Conservation (phyloP, 176 grass and related monocot genomes). For the Poa pratensis region DNA sequence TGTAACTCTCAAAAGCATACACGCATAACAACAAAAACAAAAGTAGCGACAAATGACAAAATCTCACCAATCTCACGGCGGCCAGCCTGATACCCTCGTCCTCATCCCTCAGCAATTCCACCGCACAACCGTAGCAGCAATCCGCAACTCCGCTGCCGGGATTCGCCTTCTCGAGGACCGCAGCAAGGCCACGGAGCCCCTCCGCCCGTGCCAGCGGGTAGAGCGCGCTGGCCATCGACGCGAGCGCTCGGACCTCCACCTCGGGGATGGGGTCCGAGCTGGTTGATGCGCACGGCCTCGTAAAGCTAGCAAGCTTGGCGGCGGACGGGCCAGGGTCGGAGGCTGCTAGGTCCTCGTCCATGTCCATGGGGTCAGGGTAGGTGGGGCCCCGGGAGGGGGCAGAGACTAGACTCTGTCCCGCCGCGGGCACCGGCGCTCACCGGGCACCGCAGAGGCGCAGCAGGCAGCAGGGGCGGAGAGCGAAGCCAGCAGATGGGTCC, state of each 20-base stretch:
- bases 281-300: slow-evolving; percentile 31
- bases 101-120: slow-evolving; percentile 60
- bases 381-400: no score
- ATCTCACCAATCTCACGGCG: slow-evolving; percentile 71
- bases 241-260: slow-evolving; percentile 48
- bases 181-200: slow-evolving; percentile 59
- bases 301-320: slow-evolving; percentile 49
- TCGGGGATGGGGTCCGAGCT: background rate
- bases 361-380: slow-evolving; percentile 18
- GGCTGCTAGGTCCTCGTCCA: slow-evolving; percentile 23
- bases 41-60: background rate
- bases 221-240: slow-evolving; percentile 58
- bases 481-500: background rate
- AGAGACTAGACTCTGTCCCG: no score
- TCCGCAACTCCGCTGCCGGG: slow-evolving; percentile 35
- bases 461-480: no score
- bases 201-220: slow-evolving; percentile 63
- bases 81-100: slow-evolving; percentile 64
- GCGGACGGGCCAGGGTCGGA: slow-evolving; percentile 7
- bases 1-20: slow-evolving; percentile 3
- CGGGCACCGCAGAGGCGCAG: no score
- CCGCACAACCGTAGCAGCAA: slow-evolving; percentile 51
- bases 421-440: no score
- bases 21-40: background rate
- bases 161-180: slow-evolving; percentile 52